Conservation (phyloP, 2,329 filamentous ascomycete genomes). For the Aspergillus luchuensis region DNA sequence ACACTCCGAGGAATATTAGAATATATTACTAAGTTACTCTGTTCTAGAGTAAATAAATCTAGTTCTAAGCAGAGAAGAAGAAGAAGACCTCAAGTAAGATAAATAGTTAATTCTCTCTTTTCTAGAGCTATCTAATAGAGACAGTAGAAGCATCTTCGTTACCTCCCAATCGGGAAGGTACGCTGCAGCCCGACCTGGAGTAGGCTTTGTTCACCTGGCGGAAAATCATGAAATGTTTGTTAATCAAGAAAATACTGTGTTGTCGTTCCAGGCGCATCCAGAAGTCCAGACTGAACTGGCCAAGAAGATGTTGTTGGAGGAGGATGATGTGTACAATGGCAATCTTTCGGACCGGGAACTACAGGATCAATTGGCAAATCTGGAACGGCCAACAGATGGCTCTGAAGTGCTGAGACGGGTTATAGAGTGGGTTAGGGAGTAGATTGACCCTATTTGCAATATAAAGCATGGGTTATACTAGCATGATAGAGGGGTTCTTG, state of each 20-base stretch:
- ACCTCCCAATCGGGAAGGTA: no score
- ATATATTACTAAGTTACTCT: no score
- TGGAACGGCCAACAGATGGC: neutral
- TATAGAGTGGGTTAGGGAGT: neutral
- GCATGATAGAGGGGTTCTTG: no score
- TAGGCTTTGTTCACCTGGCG: slow-evolving; percentile 40
- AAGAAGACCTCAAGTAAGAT: no score
- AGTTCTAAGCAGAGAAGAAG: no score
- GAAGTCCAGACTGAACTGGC: slow-evolving; percentile 46
- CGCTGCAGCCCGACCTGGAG: slow-evolving; percentile 29
- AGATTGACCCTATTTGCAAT: neutral
- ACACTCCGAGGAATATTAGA: no score
- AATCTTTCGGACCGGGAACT: slow-evolving; percentile 7
- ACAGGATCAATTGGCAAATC: neutral
- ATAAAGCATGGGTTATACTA: neutral
- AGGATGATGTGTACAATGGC: slow-evolving; percentile 15
- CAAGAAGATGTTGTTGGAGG: slow-evolving; percentile 38
- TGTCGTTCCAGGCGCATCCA: slow-evolving; percentile 52
- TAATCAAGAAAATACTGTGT: slow-evolving; percentile 42
- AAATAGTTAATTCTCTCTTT: no score
- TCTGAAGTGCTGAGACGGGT: neutral
- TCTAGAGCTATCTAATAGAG: no score
- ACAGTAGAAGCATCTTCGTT: no score
- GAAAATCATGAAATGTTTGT: slow-evolving; percentile 45
- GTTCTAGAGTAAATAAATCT: no score